A percentile compares a stretch with the other conserved stretches of the same genome.
Conservation (phyloP, 306 rosid species). For the Cucurbita maxima region DNA sequence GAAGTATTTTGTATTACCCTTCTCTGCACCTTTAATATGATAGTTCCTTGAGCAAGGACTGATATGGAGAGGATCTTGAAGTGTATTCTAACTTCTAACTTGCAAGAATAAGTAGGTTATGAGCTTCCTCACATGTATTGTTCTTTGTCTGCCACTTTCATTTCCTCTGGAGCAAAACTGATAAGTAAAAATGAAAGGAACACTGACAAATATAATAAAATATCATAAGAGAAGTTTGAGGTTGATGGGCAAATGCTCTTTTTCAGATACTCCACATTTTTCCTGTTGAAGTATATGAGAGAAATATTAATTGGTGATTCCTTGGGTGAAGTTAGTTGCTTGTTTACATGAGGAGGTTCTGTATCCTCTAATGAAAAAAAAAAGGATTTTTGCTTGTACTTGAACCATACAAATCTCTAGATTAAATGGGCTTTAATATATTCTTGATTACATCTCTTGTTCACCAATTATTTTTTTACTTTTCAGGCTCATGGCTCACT, state of each 20-base stretch:
- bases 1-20: not conserved
- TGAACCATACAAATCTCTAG: not conserved
- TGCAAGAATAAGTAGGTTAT: not conserved
- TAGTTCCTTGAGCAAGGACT: not conserved
- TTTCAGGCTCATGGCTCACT: constrained; percentile 91
- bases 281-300: not conserved
- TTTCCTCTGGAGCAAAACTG: not conserved
- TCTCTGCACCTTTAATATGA: not conserved
- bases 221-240: not conserved
- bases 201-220: not conserved
- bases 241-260: not conserved
- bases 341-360: not conserved
- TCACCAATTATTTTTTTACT: constrained; percentile 2
- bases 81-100: not conserved
- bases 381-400: not conserved
- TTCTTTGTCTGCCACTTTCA: not conserved
- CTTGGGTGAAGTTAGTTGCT: not conserved
- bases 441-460: not conserved
- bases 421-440: not conserved
- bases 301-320: not conserved
- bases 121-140: not conserved
- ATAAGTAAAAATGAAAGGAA: not conserved
- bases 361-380: not conserved
- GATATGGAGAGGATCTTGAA: not conserved
- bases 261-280: not conserved